These are phyloP conservation scores for Tetracladium setigerum DNA, from an alignment of 495 filamentous ascomycete genomes.

Conservation along the genomic window DNA sequence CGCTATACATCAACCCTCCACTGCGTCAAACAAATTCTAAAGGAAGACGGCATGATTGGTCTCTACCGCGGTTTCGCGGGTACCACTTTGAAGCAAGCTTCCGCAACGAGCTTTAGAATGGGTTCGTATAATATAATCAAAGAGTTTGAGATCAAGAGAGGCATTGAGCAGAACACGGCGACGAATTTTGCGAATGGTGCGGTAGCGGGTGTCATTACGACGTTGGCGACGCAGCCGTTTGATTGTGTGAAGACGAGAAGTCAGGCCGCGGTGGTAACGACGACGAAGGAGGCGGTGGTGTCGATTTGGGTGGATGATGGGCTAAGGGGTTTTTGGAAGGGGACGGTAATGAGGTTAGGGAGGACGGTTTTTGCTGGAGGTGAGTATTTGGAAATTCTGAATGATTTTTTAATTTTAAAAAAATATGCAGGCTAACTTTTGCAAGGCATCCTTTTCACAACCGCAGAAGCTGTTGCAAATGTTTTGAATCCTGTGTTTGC, in stretches of 20 bases:
- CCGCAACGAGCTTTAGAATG: constrained; percentile 56
- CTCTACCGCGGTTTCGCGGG: constrained; percentile 54
- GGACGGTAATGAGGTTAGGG: constrained; percentile 59
- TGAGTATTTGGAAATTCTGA: not conserved
- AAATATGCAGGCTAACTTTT: not conserved
- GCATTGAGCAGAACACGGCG: constrained; percentile 25
- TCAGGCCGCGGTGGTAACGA: constrained; percentile 47
- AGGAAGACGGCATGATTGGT: constrained; percentile 43
- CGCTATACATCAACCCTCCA: constrained; percentile 45
- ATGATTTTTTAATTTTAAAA: not conserved
- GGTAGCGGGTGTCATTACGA: constrained; percentile 52
- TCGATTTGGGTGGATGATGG: constrained; percentile 48
- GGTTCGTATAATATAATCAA: constrained; percentile 63
- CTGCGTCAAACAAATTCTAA: constrained; percentile 38
- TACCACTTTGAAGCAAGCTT: constrained; percentile 61
- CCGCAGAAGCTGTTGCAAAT: constrained; percentile 16
- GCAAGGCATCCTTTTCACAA: constrained; percentile 16
- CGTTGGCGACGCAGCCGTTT: constrained; percentile 56
- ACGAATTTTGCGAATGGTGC: constrained; percentile 56
- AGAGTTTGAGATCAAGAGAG: constrained; percentile 39
- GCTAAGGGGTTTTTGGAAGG: constrained; percentile 54
- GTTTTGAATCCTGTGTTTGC: constrained; percentile 7
- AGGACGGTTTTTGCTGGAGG: constrained; percentile 57
- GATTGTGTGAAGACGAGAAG: constrained; percentile 59
- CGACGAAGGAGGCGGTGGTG: constrained; percentile 42